These are phyloP conservation scores for Mycena vulgaris DNA, from an alignment of 768 basidiomycete genomes.

Conservation along the genomic window DNA sequence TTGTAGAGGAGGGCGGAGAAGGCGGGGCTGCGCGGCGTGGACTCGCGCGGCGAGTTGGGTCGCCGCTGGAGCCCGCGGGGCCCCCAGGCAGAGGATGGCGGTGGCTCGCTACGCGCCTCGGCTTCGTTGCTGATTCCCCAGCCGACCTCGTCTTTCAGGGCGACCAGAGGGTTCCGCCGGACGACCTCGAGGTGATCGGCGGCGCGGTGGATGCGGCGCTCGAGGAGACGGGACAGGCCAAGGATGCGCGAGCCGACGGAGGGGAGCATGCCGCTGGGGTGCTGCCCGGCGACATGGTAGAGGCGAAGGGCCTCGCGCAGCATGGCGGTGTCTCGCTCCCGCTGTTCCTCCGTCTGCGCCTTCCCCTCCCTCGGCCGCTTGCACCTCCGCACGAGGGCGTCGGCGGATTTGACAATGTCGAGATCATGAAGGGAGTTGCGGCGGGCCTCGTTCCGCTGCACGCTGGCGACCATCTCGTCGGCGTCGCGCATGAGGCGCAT, in stretches of 20 bases:
- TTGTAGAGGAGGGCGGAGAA: conserved; percentile 7
- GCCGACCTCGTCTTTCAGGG: background rate
- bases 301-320: conserved; percentile 24
- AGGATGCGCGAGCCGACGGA: conserved; percentile 18
- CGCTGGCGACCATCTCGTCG: background rate
- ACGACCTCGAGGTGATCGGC: background rate
- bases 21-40: background rate
- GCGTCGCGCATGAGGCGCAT: background rate
- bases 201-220: conserved; percentile 17
- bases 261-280: conserved; percentile 12
- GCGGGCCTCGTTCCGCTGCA: background rate
- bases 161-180: background rate
- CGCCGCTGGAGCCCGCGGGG: background rate
- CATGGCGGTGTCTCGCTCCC: background rate
- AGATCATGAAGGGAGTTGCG: no score
- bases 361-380: background rate
- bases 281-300: conserved; percentile 16
- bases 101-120: no score
- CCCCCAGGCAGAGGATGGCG: no score
- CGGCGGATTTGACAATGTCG: background rate
- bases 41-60: background rate
- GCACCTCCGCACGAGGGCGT: background rate
- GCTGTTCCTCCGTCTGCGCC: background rate
- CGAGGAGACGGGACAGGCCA: conserved; percentile 16
- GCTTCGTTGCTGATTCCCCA: no score